Evolutionary conservation across 2,329 filamentous ascomycete species (phyloP), one percentile per base, ranked within the genome.

Genomic region (Fusarium paranaense): DNA sequence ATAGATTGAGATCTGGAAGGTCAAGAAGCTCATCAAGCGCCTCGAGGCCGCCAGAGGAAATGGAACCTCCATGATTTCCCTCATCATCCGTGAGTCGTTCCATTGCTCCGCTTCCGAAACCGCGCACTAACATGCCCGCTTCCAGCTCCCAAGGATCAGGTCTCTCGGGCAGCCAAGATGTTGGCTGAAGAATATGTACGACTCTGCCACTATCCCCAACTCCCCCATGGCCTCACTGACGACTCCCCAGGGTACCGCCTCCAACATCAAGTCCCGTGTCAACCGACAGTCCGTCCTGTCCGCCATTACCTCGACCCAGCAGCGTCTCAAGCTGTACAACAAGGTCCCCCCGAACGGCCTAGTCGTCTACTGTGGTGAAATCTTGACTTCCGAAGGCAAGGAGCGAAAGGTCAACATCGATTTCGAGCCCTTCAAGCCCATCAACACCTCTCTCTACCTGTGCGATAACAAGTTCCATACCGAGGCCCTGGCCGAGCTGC

Each of bases 381-480:
- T 99, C 84, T 93, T 99, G 88, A 99, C 97, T 66, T 93, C 92
- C 33, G 97, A 99, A 88, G 97, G 97, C 85, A 99, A 99, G 86
- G 97, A 99, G 87, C 91, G 97, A 82, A 99, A 98, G 89, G 97
- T 99, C 88, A 99, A 99, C 86, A 99, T 99, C 83, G 97, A 99
- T 83, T 99, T 99, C 84, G 97, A 99, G 86, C 97, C 97, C 35
- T 99, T 99, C 90, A 99, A 99, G 90, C 97, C 97, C 71, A 99
- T 99, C 91, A 99, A 99, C 86, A 99, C 97, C 38, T 99, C 97
- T 52, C 90, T 99, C 56, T 99, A 99, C 85, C 94, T 99, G 71
- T 99, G 97, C 87, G 97, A 99, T 91, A 99, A 99, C 90, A 99
- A 99, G 83, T 99, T 99, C 86, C 97, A 99, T 83, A 99, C 97